Percentiles rank a stretch among this genome's conserved stretches.
Evolutionary conservation across 75 land plant species (phyloP).

Genomic region (Chamaecyparis obtusa): DNA sequence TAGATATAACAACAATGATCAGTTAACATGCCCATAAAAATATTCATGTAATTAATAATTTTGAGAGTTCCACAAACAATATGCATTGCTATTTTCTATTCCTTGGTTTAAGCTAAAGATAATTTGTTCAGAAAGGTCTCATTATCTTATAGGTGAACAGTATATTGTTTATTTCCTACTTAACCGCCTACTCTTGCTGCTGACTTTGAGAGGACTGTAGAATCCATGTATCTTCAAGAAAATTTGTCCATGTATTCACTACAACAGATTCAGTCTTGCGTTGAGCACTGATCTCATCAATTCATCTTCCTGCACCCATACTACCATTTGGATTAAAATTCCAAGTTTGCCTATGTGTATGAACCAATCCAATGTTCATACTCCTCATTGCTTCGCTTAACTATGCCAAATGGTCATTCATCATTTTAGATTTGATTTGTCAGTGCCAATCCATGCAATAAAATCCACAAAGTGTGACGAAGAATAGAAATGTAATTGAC

Average conservation of each 20-base stretch:
- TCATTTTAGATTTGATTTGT: neutral
- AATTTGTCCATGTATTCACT: conserved; percentile 66
- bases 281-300: conserved; percentile 50
- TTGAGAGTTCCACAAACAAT: neutral
- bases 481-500: neutral
- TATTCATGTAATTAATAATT: conserved; percentile 8
- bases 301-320: conserved; percentile 70
- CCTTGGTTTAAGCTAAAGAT: neutral
- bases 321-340: neutral
- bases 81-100: neutral
- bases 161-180: conserved; percentile 11
- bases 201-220: conserved; percentile 40
- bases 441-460: neutral
- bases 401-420: neutral
- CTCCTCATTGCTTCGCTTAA: neutral
- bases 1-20: neutral
- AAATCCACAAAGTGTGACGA: neutral
- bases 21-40: neutral
- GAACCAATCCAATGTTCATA: neutral
- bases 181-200: conserved; percentile 54
- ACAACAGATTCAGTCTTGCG: conserved; percentile 60
- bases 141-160: neutral
- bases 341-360: neutral
- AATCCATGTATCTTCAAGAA: conserved; percentile 81
- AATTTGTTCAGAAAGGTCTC: neutral